Base-by-base conservation (phyloP, 768 basidiomycete species). In the Trametes punicea region DNA sequence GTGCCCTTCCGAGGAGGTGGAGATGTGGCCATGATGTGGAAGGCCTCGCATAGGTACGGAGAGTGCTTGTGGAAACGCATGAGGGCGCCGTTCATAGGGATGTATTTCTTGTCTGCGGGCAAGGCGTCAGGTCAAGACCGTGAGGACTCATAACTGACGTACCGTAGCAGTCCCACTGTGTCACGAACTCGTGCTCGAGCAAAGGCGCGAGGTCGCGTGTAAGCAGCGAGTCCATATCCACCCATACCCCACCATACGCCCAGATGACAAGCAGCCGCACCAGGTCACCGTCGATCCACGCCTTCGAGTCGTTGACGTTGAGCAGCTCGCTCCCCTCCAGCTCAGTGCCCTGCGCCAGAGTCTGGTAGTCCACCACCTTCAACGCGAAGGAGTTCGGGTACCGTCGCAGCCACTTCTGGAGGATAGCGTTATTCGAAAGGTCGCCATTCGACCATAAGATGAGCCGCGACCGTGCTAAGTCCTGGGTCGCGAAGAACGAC, bases 161-260 rank as follows among this genome's bases (percentile, higher is more conserved):
- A 93, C 95, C 91, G 65, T 98, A 98, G 69, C 96, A 98, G 67
- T 99, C 96, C 96, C 96, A 99, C 65, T 99, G 94, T 1, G 93
- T 96, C 9, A 98, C 92, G 67, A 95, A 99, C 71, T 99, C 96
- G 65, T 92, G 88, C 69, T 97, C 95, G 6, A 90, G 78, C 52
- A 98, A 75, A 8, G 95, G 93, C 2, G 85, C 76, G 30, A 98
- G 73, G 72, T 94, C 90, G 51, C 96, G 76, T 41, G 93, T 96
- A 60, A 98, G 75, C 51, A 98, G 78, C 47, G 90, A 90, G 71
- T 99, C 96, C 93, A 98, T 97, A 69, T 99, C 96, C 44, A 98
- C 78, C 96, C 96, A 98, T 21, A 97, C 83, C 0, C 96, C 96
- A 1, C 96, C 96, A 65, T 81, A 84, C 58, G 82, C 84, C 91